Evolutionary conservation across 345 rosid species (phyloP).

Genomic region (Carallia pectinifolia): DNA sequence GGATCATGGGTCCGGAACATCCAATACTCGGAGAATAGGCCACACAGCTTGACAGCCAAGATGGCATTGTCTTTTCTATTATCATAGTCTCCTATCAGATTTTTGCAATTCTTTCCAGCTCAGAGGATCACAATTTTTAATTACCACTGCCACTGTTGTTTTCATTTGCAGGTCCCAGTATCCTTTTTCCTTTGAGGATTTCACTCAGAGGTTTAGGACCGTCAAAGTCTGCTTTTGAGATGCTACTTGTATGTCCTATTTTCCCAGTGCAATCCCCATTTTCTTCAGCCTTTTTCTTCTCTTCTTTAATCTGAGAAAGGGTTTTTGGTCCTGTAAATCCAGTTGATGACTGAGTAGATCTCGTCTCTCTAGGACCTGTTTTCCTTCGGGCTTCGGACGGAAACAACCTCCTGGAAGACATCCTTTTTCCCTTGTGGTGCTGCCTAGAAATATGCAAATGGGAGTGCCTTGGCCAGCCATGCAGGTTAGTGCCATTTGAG

Average conservation of each 20-base stretch:
- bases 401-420: constrained; percentile 13
- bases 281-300: constrained; percentile 36
- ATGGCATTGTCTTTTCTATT: too few relatives aligned
- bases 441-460: constrained; percentile 19
- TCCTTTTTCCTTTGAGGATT: constrained; percentile 49
- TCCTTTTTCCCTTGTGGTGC: constrained; percentile 25
- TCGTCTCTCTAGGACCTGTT: constrained; percentile 27
- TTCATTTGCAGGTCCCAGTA: constrained; percentile 3
- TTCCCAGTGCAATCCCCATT: constrained; percentile 11
- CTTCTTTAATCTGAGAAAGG: constrained; percentile 53
- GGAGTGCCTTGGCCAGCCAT: constrained; percentile 22
- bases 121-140: constrained; percentile 3
- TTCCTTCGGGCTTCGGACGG: constrained; percentile 29
- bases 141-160: constrained; percentile 7
- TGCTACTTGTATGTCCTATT: constrained; percentile 7
- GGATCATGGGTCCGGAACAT: neutral
- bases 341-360: constrained; percentile 19
- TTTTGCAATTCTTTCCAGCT: neutral
- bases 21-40: too few relatives aligned
- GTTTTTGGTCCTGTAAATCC: constrained; percentile 52
- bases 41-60: too few relatives aligned
- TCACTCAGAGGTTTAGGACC: constrained; percentile 56
- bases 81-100: neutral
- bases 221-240: constrained; percentile 33
- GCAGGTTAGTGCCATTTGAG: constrained; percentile 20